phyloP scores from a whole-genome alignment of 164 flowering plant species.

The Vitis labrusca region DNA sequence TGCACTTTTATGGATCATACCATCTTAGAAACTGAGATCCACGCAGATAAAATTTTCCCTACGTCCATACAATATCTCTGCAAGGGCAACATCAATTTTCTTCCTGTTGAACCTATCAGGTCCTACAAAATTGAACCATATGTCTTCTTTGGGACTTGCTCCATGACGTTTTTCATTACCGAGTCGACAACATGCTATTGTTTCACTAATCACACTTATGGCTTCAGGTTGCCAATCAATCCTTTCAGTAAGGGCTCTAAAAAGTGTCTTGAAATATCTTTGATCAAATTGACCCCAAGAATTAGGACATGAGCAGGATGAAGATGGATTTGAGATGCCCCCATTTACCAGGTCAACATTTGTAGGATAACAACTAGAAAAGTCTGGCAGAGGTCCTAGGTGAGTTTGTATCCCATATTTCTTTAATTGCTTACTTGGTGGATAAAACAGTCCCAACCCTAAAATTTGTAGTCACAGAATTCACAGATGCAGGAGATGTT shows the following conservation, averaged over 20 bases:
- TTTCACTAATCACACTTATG: slow-evolving; percentile 41
- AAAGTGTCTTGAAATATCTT: slow-evolving; percentile 56
- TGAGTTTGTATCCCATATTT: slow-evolving; percentile 18
- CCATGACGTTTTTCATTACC: slow-evolving; percentile 37
- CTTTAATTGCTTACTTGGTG: slow-evolving; percentile 16
- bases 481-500: slow-evolving; percentile 40
- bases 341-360: slow-evolving; percentile 17
- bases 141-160: slow-evolving; percentile 45
- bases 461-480: slow-evolving; percentile 74
- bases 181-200: slow-evolving; percentile 40
- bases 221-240: slow-evolving; percentile 73
- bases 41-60: slow-evolving; percentile 43
- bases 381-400: slow-evolving; percentile 18
- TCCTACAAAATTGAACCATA: slow-evolving; percentile 77
- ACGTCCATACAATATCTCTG: slow-evolving; percentile 64
- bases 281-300: slow-evolving; percentile 24
- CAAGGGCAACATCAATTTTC: slow-evolving; percentile 68
- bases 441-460: slow-evolving; percentile 45
- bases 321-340: slow-evolving; percentile 23
- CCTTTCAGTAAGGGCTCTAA: slow-evolving; percentile 42
- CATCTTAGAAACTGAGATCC: slow-evolving; percentile 51
- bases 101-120: slow-evolving; percentile 63
- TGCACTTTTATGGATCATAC: not conserved
- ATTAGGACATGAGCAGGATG: slow-evolving; percentile 31
- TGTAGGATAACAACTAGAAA: slow-evolving; percentile 25